Percentiles rank a stretch among this genome's conserved stretches.
Evolutionary conservation across 192 early-diverging fungal genomes (phyloP).

Genomic region (Backusella australiensis): DNA sequence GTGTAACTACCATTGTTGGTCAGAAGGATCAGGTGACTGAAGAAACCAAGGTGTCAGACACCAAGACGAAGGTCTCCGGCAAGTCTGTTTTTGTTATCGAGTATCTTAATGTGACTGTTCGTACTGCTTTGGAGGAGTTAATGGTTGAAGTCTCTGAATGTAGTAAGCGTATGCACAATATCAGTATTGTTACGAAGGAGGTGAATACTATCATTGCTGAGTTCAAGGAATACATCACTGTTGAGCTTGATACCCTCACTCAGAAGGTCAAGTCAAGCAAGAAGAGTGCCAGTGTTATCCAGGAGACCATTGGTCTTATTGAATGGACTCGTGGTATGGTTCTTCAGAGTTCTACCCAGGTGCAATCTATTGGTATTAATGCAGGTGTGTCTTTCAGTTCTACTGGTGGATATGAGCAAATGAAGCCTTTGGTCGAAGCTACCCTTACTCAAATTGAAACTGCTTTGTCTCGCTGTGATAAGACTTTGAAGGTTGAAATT

Average conservation of each 20-base stretch:
- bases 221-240: not conserved
- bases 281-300: not conserved
- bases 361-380: constrained; percentile 18
- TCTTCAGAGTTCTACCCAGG: constrained; percentile 12
- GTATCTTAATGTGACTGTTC: not conserved
- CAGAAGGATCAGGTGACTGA: not conserved
- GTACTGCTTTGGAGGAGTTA: constrained; percentile 4
- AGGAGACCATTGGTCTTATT: not conserved
- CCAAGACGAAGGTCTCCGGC: not conserved
- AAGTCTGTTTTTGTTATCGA: not conserved
- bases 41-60: not conserved
- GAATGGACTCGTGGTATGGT: constrained; percentile 24
- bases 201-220: not conserved
- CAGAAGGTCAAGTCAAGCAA: not conserved
- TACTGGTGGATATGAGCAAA: constrained; percentile 4
- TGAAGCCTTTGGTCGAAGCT: constrained; percentile 14
- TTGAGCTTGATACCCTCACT: not conserved
- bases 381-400: not conserved
- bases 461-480: constrained; percentile 6
- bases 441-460: constrained; percentile 9
- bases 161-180: constrained; percentile 7
- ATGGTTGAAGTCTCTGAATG: constrained; percentile 10
- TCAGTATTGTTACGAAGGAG: not conserved
- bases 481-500: constrained; percentile 2
- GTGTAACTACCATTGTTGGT: not conserved